phyloP scores from a whole-genome alignment of 1,284 basidiomycete genomes.

The Ganoderma lingzhi region DNA sequence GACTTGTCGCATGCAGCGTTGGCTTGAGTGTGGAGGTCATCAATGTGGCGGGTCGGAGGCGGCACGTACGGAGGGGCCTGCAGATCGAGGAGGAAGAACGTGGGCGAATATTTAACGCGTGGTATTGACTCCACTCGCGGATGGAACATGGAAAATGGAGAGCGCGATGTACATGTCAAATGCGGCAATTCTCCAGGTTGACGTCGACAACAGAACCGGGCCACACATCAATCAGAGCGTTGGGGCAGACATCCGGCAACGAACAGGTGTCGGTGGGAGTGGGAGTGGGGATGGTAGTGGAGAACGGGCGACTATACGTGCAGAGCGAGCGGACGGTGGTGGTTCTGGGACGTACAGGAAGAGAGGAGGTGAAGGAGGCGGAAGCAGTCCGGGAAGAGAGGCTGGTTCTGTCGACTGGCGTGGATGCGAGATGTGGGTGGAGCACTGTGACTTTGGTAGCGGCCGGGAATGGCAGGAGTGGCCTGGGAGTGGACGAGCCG shows the following conservation, averaged over 20 bases:
- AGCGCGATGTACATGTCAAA: slow-evolving; percentile 2
- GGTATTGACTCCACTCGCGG: background rate
- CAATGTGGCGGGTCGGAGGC: background rate
- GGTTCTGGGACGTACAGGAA: slow-evolving; percentile 30
- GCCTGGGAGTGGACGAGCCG: slow-evolving; percentile 8
- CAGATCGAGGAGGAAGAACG: background rate
- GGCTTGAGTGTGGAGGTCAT: background rate
- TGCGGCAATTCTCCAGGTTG: slow-evolving; percentile 14
- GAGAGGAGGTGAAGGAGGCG: slow-evolving; percentile 23
- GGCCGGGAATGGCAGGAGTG: slow-evolving; percentile 17
- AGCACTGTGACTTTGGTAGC: background rate
- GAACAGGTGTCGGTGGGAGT: slow-evolving; percentile 22
- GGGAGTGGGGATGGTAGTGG: slow-evolving; percentile 10
- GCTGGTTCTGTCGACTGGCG: slow-evolving; percentile 14
- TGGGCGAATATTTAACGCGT: background rate
- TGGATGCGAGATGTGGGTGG: slow-evolving; percentile 10
- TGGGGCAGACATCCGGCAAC: background rate
- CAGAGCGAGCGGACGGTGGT: slow-evolving; percentile 21
- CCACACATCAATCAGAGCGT: slow-evolving; percentile 32
- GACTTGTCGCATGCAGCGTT: background rate
- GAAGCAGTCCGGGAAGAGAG: slow-evolving; percentile 12
- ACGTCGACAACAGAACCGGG: slow-evolving; percentile 22
- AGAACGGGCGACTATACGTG: slow-evolving; percentile 19
- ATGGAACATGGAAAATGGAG: slow-evolving; percentile 1
- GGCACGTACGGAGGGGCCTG: background rate